Percentiles rank a stretch among this genome's conserved stretches.
These are phyloP conservation scores for Yamadazyma friedrichii DNA, from an alignment of 1,139 yeast species.

Conservation along the genomic window DNA sequence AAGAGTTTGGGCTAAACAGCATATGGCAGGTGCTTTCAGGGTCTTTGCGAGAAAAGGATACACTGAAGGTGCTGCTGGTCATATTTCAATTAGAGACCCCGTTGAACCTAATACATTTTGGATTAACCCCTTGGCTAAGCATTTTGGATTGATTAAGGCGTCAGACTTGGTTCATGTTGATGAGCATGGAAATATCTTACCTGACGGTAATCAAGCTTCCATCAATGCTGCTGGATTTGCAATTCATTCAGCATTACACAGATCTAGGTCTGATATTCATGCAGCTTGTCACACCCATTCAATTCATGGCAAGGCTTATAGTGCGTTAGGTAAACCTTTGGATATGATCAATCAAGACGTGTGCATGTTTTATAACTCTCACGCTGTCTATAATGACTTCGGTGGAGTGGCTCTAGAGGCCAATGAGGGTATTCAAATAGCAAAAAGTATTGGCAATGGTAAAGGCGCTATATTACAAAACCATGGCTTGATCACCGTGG, in stretches of 20 bases:
- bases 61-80: too few species aligned
- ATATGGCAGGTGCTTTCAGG: too few species aligned
- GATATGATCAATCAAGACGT: slow-evolving; percentile 83
- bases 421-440: slow-evolving; percentile 69
- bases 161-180: slow-evolving; percentile 77
- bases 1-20: too few species aligned
- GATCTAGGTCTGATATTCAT: slow-evolving; percentile 72
- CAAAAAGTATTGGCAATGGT: slow-evolving; percentile 62
- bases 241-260: slow-evolving; percentile 75
- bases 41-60: too few species aligned
- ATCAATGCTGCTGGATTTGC: slow-evolving; percentile 81
- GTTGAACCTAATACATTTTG: slow-evolving; percentile 73
- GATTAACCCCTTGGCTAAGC: slow-evolving; percentile 33
- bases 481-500: slow-evolving; percentile 79
- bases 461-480: slow-evolving; percentile 69
- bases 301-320: slow-evolving; percentile 70
- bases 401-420: slow-evolving; percentile 80
- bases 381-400: slow-evolving; percentile 63
- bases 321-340: slow-evolving; percentile 66
- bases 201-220: slow-evolving; percentile 63
- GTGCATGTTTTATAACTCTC: slow-evolving; percentile 64
- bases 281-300: slow-evolving; percentile 87
- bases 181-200: slow-evolving; percentile 63
- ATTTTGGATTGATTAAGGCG: slow-evolving; percentile 17
- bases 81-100: too few species aligned